These are phyloP conservation scores for Yamadazyma dushanensis DNA, from an alignment of 1,139 yeast species.

Conservation along the genomic window DNA sequence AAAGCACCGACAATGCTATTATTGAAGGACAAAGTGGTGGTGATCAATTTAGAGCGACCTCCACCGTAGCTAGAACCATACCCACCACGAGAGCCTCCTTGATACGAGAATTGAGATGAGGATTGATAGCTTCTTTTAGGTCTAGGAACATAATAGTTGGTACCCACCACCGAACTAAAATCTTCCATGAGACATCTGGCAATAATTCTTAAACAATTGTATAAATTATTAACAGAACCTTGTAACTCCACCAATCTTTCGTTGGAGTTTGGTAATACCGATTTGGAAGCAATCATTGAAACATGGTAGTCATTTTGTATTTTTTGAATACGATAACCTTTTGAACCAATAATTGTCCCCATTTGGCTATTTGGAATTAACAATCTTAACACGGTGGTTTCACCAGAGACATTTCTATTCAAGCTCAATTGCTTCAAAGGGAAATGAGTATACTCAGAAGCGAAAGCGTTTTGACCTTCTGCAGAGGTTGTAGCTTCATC, in stretches of 20 bases:
- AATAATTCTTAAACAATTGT: slow-evolving; percentile 58
- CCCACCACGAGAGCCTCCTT: slow-evolving; percentile 2
- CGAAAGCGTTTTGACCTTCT: neutral
- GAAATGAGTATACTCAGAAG: slow-evolving; percentile 42
- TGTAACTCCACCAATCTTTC: slow-evolving; percentile 89
- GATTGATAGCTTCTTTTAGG: slow-evolving; percentile 10
- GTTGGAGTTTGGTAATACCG: slow-evolving; percentile 77
- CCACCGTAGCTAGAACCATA: slow-evolving; percentile 2
- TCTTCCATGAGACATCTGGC: slow-evolving; percentile 77
- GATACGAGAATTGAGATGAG: neutral
- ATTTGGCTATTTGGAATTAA: slow-evolving; percentile 84
- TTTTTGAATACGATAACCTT: slow-evolving; percentile 78
- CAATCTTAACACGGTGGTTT: slow-evolving; percentile 62
- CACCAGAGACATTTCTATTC: slow-evolving; percentile 50
- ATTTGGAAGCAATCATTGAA: slow-evolving; percentile 86
- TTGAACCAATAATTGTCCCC: slow-evolving; percentile 89
- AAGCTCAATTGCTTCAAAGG: slow-evolving; percentile 62
- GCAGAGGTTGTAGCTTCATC: slow-evolving; percentile 3
- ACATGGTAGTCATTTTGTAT: slow-evolving; percentile 71
- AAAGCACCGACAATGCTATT: slow-evolving; percentile 88
- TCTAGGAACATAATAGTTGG: slow-evolving; percentile 63
- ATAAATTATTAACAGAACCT: slow-evolving; percentile 69
- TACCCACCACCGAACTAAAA: slow-evolving; percentile 63
- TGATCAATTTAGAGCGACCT: slow-evolving; percentile 12
- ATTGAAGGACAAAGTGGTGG: slow-evolving; percentile 58